Evolutionary conservation across 257 asterid genomes (phyloP).

Genomic region (Galeopsis tetrahit): DNA sequence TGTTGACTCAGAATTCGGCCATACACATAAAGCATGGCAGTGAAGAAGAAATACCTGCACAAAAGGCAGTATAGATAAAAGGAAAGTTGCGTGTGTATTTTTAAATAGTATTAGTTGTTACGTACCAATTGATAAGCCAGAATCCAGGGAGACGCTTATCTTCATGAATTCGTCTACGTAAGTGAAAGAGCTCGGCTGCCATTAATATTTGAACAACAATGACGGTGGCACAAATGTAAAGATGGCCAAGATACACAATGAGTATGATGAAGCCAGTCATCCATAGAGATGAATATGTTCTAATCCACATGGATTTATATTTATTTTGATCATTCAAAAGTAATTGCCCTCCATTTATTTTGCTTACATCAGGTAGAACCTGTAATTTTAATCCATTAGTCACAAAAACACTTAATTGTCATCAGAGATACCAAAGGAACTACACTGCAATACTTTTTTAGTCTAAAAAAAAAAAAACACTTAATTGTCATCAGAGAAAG

Average conservation of each 20-base stretch:
- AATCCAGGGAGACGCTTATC: slow-evolving; percentile 72
- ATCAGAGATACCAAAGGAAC: no score
- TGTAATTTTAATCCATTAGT: slow-evolving; percentile 6
- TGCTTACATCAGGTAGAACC: slow-evolving; percentile 50
- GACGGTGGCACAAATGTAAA: slow-evolving; percentile 67
- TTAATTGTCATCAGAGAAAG: no score
- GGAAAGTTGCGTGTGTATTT: slow-evolving; percentile 29
- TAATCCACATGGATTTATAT: slow-evolving; percentile 67
- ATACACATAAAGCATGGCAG: slow-evolving; percentile 73
- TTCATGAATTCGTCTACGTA: slow-evolving; percentile 64
- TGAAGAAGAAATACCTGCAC: slow-evolving; percentile 75
- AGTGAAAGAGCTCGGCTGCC: slow-evolving; percentile 64
- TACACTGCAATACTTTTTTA: no score
- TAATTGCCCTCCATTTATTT: slow-evolving; percentile 46
- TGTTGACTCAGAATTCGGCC: slow-evolving; percentile 63
- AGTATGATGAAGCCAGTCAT: slow-evolving; percentile 57
- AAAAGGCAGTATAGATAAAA: slow-evolving; percentile 6
- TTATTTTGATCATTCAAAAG: slow-evolving; percentile 56
- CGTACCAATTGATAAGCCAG: slow-evolving; percentile 70
- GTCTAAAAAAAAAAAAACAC: no score
- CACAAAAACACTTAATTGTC: no score
- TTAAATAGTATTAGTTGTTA: not conserved
- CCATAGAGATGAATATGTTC: slow-evolving; percentile 68
- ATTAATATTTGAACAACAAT: slow-evolving; percentile 67
- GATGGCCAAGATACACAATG: slow-evolving; percentile 69